Evolutionary conservation across 108 stramenopile genomes (phyloP).

Genomic region (Mayamaea pseudoterrestris): DNA sequence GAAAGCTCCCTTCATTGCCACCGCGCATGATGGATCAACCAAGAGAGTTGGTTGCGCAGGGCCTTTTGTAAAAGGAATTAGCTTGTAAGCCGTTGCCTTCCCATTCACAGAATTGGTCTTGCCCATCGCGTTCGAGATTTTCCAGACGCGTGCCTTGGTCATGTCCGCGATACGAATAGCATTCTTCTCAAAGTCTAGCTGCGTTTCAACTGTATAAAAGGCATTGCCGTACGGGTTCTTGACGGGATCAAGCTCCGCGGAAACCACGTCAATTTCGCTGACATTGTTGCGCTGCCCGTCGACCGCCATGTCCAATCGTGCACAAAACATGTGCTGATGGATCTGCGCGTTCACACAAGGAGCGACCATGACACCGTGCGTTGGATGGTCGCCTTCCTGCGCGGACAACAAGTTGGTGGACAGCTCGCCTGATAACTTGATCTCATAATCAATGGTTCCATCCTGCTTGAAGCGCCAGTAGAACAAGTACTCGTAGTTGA

Average conservation of each 20-base stretch:
- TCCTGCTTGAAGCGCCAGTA: slow-evolving; percentile 47
- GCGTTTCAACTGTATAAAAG: slow-evolving; percentile 27
- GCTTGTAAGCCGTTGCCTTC: slow-evolving; percentile 38
- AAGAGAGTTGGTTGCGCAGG: slow-evolving; percentile 26
- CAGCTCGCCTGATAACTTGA: slow-evolving; percentile 42
- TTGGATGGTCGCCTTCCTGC: slow-evolving; percentile 27
- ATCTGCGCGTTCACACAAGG: slow-evolving; percentile 64
- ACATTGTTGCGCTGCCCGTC: slow-evolving; percentile 42
- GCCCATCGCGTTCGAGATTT: slow-evolving; percentile 35
- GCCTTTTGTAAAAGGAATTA: slow-evolving; percentile 35
- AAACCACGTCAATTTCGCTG: slow-evolving; percentile 33
- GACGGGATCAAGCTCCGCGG: slow-evolving; percentile 8
- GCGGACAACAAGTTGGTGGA: slow-evolving; percentile 48
- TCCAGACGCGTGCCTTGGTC: slow-evolving; percentile 37
- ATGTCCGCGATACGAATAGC: slow-evolving; percentile 24
- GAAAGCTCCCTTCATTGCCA: slow-evolving; percentile 34
- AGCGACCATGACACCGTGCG: slow-evolving; percentile 40
- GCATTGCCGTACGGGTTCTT: slow-evolving; percentile 32
- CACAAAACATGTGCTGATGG: slow-evolving; percentile 71
- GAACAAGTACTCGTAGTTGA: slow-evolving; percentile 65
- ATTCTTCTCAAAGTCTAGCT: slow-evolving; percentile 20
- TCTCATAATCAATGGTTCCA: slow-evolving; percentile 40
- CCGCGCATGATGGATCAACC: slow-evolving; percentile 18
- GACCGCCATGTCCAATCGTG: slow-evolving; percentile 56
- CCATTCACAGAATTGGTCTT: slow-evolving; percentile 29